Percentiles rank a stretch among this genome's conserved stretches.
These are phyloP conservation scores for Achaetomium macrosporum DNA, from an alignment of 2,329 filamentous ascomycete species.

Conservation along the genomic window DNA sequence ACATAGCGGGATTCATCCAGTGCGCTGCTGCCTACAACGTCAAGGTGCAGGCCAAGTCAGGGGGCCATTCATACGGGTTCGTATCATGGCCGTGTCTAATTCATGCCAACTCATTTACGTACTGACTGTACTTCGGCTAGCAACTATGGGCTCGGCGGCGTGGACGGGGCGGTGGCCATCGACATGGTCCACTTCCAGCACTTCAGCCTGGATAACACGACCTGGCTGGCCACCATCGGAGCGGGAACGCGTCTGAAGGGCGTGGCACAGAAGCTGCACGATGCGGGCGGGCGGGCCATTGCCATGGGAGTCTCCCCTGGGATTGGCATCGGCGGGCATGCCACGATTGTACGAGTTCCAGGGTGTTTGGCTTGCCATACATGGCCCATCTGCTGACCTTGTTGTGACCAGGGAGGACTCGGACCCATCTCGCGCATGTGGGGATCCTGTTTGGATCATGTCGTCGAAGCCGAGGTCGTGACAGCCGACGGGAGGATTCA, in stretches of 20 bases:
- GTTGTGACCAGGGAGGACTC: constrained; percentile 53
- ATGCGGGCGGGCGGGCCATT: constrained; percentile 49
- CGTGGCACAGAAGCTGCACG: constrained; percentile 44
- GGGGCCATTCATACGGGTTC: constrained; percentile 59
- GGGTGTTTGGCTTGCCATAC: constrained; percentile 19
- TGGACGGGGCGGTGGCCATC: constrained; percentile 46
- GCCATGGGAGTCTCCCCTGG: constrained; percentile 55
- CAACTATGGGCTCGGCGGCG: constrained; percentile 39
- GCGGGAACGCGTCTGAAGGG: constrained; percentile 46
- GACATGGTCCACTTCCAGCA: constrained; percentile 49
- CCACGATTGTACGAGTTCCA: constrained; percentile 54
- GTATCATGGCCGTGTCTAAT: no score
- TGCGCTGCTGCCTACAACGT: constrained; percentile 47
- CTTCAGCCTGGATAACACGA: constrained; percentile 47
- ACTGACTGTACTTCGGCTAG: no score
- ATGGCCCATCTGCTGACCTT: no score
- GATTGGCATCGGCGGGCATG: constrained; percentile 54
- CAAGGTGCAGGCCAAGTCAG: constrained; percentile 56
- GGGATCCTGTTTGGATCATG: constrained; percentile 50
- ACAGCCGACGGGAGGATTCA: constrained; percentile 49
- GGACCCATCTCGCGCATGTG: constrained; percentile 54
- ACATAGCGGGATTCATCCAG: constrained; percentile 52
- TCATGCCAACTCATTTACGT: no score
- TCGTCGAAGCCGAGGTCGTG: constrained; percentile 52
- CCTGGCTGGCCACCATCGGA: constrained; percentile 51